These are phyloP conservation scores for Wickerhamomyces chaumierensis DNA, from an alignment of 805 yeast species.

Conservation along the genomic window DNA sequence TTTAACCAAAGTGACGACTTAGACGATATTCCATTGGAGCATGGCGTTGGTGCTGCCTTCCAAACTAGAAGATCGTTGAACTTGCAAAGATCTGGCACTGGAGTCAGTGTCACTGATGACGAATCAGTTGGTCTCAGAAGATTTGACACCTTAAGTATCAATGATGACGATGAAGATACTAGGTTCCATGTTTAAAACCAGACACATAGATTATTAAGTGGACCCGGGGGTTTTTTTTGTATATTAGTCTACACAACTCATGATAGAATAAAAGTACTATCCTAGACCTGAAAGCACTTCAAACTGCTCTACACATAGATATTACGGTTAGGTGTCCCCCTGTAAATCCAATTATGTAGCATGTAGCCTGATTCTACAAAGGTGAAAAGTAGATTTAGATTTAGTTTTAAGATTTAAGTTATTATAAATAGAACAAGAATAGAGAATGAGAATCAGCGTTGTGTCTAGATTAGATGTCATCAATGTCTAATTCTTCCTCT, in stretches of 20 bases:
- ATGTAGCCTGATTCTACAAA: too few species aligned
- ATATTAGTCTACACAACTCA: too few species aligned
- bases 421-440: background rate
- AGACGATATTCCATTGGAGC: constrained; percentile 72
- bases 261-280: too few species aligned
- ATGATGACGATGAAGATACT: constrained; percentile 24
- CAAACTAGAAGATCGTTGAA: constrained; percentile 74
- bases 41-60: constrained; percentile 70
- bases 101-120: constrained; percentile 26
- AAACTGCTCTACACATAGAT: too few species aligned
- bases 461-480: constrained; percentile 72
- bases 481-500: constrained; percentile 71
- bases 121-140: constrained; percentile 46
- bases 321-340: too few species aligned
- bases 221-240: too few species aligned
- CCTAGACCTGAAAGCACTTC: too few species aligned
- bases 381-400: too few species aligned
- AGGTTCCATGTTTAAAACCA: constrained; percentile 15
- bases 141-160: constrained; percentile 47
- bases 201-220: background rate
- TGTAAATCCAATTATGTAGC: too few species aligned
- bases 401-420: background rate
- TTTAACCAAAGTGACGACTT: constrained; percentile 38
- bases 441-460: background rate
- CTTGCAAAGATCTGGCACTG: constrained; percentile 31